These are phyloP conservation scores for Colletotrichum phormii DNA, from an alignment of 2,329 filamentous ascomycete genomes.

Conservation along the genomic window DNA sequence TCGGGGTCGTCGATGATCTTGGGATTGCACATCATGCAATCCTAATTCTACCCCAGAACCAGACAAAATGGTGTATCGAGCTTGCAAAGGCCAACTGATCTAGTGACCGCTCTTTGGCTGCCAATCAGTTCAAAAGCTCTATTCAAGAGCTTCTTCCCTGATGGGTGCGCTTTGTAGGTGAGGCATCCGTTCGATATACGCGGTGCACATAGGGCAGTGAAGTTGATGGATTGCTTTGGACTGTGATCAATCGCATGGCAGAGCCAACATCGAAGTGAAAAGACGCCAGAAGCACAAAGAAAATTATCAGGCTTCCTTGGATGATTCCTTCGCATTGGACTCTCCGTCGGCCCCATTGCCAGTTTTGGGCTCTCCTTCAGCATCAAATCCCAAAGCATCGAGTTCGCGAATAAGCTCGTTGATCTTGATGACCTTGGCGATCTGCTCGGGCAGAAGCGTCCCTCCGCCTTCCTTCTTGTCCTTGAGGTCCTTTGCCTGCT, in stretches of 20 bases:
- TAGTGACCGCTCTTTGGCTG: no score
- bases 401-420: slow-evolving; percentile 92
- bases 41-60: background rate
- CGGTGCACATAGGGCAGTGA: background rate
- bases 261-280: background rate
- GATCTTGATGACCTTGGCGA: slow-evolving; percentile 98
- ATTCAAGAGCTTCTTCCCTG: background rate
- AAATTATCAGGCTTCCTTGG: slow-evolving; percentile 12
- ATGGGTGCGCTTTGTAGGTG: background rate
- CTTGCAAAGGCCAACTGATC: background rate
- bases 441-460: slow-evolving; percentile 88
- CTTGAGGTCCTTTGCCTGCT: slow-evolving; percentile 90
- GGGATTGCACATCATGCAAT: background rate
- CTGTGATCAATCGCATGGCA: background rate
- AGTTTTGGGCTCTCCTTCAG: slow-evolving; percentile 73
- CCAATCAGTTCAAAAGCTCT: background rate
- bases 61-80: background rate
- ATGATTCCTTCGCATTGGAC: background rate
- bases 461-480: slow-evolving; percentile 92
- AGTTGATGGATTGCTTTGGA: background rate
- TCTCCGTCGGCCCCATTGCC: slow-evolving; percentile 22
- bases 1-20: background rate
- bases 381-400: slow-evolving; percentile 85
- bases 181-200: background rate
- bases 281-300: background rate